A percentile compares a stretch with the other conserved stretches of the same genome.
phyloP scores from a whole-genome alignment of 306 rosid species.

The Medicago ruthenica region DNA sequence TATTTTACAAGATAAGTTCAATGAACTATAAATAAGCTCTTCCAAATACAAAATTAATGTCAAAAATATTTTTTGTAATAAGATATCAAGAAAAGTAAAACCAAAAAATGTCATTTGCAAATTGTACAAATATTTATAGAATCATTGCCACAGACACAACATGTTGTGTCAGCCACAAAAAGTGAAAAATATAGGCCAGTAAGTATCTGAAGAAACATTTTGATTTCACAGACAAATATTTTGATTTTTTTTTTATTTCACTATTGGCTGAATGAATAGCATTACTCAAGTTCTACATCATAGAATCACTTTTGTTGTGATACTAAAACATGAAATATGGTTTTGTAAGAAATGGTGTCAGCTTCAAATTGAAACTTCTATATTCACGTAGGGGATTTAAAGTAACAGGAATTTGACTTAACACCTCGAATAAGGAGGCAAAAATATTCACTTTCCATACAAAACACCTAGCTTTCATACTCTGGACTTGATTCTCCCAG shows the following conservation, averaged over 20 bases:
- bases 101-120: neutral
- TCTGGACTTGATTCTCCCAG: constrained; percentile 63
- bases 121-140: no score
- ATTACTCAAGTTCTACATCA: constrained; percentile 36
- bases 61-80: neutral
- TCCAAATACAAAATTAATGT: neutral
- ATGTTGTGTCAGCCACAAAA: no score
- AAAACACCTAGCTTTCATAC: constrained; percentile 73
- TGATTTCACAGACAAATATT: neutral
- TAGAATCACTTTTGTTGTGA: constrained; percentile 29
- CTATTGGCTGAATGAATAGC: constrained; percentile 31
- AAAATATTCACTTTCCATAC: constrained; percentile 31
- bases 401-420: constrained; percentile 31
- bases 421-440: constrained; percentile 26
- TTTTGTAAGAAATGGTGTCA: constrained; percentile 45
- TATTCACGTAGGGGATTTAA: constrained; percentile 29
- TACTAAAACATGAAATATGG: constrained; percentile 31
- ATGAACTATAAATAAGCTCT: neutral
- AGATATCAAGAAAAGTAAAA: neutral
- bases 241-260: constrained; percentile 18
- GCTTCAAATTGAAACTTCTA: constrained; percentile 34
- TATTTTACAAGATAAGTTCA: neutral
- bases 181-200: no score
- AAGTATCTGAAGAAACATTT: no score
- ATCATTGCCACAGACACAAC: no score